These are phyloP conservation scores for Mycena vulgaris DNA, from an alignment of 768 basidiomycete genomes.

Conservation along the genomic window DNA sequence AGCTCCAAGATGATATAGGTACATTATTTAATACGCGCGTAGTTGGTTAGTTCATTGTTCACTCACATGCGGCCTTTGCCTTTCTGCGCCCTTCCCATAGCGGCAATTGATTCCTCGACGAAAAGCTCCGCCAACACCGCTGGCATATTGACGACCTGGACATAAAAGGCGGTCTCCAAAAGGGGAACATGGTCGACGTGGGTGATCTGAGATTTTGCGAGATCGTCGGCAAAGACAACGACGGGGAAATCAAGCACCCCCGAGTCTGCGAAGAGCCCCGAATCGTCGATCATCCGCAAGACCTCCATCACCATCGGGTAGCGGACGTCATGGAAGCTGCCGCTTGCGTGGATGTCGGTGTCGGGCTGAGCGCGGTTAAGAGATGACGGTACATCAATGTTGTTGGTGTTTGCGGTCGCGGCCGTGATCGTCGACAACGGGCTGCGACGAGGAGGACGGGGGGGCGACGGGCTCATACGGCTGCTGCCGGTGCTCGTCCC, in stretches of 20 bases:
- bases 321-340: constrained; percentile 7
- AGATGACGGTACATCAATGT: constrained; percentile 10
- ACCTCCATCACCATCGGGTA: constrained; percentile 10
- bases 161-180: constrained; percentile 10
- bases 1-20: constrained; percentile 25
- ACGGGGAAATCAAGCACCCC: constrained; percentile 14
- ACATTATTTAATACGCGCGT: constrained; percentile 8
- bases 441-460: constrained; percentile 14
- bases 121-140: constrained; percentile 22
- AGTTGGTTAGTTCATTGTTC: constrained; percentile 7
- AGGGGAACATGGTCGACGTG: constrained; percentile 7
- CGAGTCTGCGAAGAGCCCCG: constrained; percentile 16
- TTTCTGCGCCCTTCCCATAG: constrained; percentile 15
- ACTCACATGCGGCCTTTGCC: constrained; percentile 1
- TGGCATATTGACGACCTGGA: constrained; percentile 21
- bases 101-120: constrained; percentile 17
- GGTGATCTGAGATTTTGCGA: constrained; percentile 11
- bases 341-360: constrained; percentile 1
- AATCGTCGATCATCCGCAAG: constrained; percentile 13
- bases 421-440: constrained; percentile 13
- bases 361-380: constrained; percentile 17
- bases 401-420: constrained; percentile 11
- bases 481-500: constrained; percentile 8
- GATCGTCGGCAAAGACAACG: constrained; percentile 16
- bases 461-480: constrained; percentile 13